Conservation (phyloP, 306 rosid genomes). For the Bauhinia variegata region DNA sequence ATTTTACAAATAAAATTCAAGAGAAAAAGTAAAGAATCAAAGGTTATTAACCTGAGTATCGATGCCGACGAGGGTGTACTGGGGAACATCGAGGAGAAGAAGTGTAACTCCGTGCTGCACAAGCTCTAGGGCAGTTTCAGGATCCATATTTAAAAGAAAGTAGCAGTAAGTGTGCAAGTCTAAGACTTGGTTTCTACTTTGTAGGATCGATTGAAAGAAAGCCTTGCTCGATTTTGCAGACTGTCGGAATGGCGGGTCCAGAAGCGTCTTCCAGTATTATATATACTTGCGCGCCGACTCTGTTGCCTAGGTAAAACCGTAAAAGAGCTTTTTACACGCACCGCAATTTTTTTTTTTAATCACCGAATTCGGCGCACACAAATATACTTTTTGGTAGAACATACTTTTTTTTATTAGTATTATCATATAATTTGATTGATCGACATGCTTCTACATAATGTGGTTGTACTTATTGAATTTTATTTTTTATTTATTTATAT, state of each 20-base stretch:
- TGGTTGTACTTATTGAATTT: too few relatives aligned
- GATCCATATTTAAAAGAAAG: slow-evolving; percentile 55
- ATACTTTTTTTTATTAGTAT: too few relatives aligned
- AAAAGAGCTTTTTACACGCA: too few relatives aligned
- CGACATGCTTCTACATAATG: too few relatives aligned
- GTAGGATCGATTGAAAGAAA: background rate
- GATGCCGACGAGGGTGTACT: slow-evolving; percentile 70
- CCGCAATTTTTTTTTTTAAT: too few relatives aligned
- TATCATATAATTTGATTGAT: too few relatives aligned
- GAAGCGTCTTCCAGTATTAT: background rate
- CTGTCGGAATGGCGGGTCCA: background rate
- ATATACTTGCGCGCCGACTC: too few relatives aligned
- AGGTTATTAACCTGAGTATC: slow-evolving; percentile 67
- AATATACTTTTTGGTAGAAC: too few relatives aligned
- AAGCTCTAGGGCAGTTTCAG: slow-evolving; percentile 62
- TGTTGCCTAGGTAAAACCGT: too few relatives aligned
- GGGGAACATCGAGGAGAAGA: slow-evolving; percentile 87
- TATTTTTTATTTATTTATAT: too few relatives aligned
- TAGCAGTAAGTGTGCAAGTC: background rate
- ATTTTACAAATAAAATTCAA: too few relatives aligned
- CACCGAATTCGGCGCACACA: too few relatives aligned
- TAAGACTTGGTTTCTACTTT: background rate
- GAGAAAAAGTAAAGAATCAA: background rate
- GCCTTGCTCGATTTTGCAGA: background rate
- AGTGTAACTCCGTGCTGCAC: slow-evolving; percentile 74